Evolutionary conservation across 352 stramenopile species (phyloP), one percentile per base, ranked within the genome.

Genomic region (Globisporangium polare): DNA sequence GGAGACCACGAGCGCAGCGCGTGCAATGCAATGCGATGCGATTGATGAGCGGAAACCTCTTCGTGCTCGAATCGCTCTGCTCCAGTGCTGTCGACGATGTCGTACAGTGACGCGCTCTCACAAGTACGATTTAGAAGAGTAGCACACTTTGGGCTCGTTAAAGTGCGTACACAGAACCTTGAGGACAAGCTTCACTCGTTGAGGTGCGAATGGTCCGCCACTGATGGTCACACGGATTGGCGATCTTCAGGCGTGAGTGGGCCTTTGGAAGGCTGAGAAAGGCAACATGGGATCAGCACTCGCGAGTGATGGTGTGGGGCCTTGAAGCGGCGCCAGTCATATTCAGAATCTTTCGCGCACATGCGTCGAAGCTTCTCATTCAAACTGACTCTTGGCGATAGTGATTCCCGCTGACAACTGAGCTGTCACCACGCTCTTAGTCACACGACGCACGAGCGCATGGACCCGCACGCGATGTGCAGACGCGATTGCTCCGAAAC

Each of bases 1-100:
- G 29, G 20, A 31, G 41, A 31, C 17, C 17, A 42, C 15, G 15
- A 10, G 10, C 18, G 12, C 51, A 20, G n/a, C 26, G n/a, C 52
- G 26, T 35, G 24, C 24, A 31, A 41, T 12, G 53, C 37, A 15
- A 31, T 22, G 15, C 6, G 24, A 31, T 22, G 15, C 6, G 24
- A 15, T 33, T 59, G 13, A 35, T n/a, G 7, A 33, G 47, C 24
- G n/a, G n/a, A 37, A 31, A 43, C 9, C 33, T 33, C 12, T 46
- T 59, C n/a, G 26, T 39, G 22, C 12, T 33, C 31, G 33, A 57
- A n/a, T 20, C 35, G 53, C 53, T 59, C 53, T 59, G 53, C 53
- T 59, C 53, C 53, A 59, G 26, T 59, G 53, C 31, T 57, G 18
- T n/a, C 27, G 17, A 33, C 4, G 12, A 18, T 22, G 8, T 27